Evolutionary conservation across 352 stramenopile species (phyloP).

Genomic region (Phytophthora uliginosa): DNA sequence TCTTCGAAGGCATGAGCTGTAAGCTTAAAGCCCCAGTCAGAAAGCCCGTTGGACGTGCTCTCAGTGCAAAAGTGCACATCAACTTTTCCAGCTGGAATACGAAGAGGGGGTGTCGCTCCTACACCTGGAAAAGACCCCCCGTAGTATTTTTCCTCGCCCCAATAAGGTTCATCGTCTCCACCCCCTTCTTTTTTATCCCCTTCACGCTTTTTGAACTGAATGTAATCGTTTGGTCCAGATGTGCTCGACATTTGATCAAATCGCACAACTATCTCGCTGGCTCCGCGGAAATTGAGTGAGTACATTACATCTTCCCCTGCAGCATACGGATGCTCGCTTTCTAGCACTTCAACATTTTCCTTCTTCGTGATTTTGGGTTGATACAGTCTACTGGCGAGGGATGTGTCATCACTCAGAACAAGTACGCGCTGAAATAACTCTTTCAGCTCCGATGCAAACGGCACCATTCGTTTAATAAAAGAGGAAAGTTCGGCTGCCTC

Average conservation of each 20-base stretch:
- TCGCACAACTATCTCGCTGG: constrained; percentile 75
- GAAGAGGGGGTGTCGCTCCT: constrained; percentile 57
- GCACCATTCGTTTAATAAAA: constrained; percentile 52
- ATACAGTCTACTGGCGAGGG: constrained; percentile 24
- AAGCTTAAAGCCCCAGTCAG: constrained; percentile 88
- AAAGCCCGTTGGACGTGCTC: constrained; percentile 42
- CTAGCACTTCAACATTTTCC: constrained; percentile 79
- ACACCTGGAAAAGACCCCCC: constrained; percentile 77
- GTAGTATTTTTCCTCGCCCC: constrained; percentile 83
- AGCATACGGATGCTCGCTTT: constrained; percentile 83
- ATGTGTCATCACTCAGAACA: constrained; percentile 19
- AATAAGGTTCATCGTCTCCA: constrained; percentile 47
- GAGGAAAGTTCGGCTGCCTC: constrained; percentile 48
- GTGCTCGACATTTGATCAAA: constrained; percentile 88
- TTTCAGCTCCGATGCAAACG: constrained; percentile 39
- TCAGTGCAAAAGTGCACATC: constrained; percentile 84
- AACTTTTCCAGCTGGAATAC: constrained; percentile 70
- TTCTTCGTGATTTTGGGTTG: constrained; percentile 66
- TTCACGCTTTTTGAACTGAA: constrained; percentile 77
- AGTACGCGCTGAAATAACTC: constrained; percentile 42
- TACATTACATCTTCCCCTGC: constrained; percentile 72
- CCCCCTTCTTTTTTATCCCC: constrained; percentile 23
- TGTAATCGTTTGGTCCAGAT: constrained; percentile 78
- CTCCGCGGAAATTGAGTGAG: constrained; percentile 71
- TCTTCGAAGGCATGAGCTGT: constrained; percentile 78